Conservation (phyloP, 148 eudicot species). For the Rhododendron kiyosumense region DNA sequence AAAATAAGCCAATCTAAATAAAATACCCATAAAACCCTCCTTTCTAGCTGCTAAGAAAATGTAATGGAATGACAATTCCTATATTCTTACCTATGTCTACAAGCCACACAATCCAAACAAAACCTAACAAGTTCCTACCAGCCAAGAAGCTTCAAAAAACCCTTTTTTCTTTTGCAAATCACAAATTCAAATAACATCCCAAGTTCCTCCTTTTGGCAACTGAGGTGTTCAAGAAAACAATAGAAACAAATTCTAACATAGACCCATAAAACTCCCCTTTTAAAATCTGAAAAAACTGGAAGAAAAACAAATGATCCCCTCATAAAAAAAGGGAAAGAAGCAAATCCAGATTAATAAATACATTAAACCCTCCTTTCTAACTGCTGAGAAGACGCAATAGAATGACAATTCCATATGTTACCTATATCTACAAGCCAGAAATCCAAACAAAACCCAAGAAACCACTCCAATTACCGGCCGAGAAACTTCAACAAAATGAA, state of each 20-base stretch:
- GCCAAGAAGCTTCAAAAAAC: neutral
- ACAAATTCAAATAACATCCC: neutral
- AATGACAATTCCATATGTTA: neutral
- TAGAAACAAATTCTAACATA: neutral
- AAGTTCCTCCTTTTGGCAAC: neutral
- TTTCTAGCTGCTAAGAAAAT: neutral
- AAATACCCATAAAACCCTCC: neutral
- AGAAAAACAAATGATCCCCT: neutral
- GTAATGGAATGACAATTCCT: neutral
- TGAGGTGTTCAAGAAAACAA: neutral
- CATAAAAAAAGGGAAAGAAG: too few species aligned
- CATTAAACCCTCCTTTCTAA: neutral
- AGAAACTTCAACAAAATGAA: neutral
- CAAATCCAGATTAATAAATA: too few species aligned
- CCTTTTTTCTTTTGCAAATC: neutral
- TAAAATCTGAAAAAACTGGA: neutral
- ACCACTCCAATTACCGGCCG: neutral
- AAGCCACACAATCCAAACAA: neutral
- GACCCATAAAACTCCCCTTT: neutral
- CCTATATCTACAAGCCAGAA: neutral
- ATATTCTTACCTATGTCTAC: neutral
- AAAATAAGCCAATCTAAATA: neutral
- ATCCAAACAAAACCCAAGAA: neutral
- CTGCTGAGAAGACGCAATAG: neutral
- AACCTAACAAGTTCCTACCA: neutral